A percentile compares a stretch with the other conserved stretches of the same genome.
Conservation (phyloP, 1,139 yeast genomes). For the Suhomyces maxii region DNA sequence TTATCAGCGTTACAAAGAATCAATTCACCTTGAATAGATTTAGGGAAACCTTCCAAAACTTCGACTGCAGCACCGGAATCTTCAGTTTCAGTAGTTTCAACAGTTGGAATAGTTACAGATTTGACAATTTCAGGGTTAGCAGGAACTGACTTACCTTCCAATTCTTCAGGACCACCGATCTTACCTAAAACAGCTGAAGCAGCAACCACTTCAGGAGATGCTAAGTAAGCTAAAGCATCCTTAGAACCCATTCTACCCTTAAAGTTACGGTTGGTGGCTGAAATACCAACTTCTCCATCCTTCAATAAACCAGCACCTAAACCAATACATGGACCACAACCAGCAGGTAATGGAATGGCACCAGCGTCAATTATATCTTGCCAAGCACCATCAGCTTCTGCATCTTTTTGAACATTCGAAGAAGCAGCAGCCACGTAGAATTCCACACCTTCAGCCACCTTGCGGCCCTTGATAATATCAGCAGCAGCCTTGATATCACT, state of each 20-base stretch:
- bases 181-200: constrained; percentile 94
- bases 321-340: constrained; percentile 99
- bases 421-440: constrained; percentile 98
- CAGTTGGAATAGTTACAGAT: constrained; percentile 39
- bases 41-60: constrained; percentile 88
- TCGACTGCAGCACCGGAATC: constrained; percentile 49
- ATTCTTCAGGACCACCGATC: constrained; percentile 90
- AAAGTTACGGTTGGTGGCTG: constrained; percentile 97
- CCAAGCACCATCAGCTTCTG: constrained; percentile 92
- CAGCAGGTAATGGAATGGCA: constrained; percentile 93
- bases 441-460: constrained; percentile 86
- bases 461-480: constrained; percentile 71
- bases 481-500: constrained; percentile 96
- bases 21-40: constrained; percentile 81
- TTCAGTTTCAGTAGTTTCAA: constrained; percentile 21
- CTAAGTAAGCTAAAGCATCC: constrained; percentile 92
- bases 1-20: constrained; percentile 96
- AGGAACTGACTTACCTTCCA: constrained; percentile 56
- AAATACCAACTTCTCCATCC: constrained; percentile 96
- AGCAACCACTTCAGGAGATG: constrained; percentile 97
- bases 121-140: constrained; percentile 48
- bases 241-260: constrained; percentile 99
- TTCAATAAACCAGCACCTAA: constrained; percentile 89
- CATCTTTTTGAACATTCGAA: constrained; percentile 86
- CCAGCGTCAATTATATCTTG: constrained; percentile 86